These are phyloP conservation scores for Ceriops decandra DNA, from an alignment of 345 rosid genomes.

Conservation along the genomic window DNA sequence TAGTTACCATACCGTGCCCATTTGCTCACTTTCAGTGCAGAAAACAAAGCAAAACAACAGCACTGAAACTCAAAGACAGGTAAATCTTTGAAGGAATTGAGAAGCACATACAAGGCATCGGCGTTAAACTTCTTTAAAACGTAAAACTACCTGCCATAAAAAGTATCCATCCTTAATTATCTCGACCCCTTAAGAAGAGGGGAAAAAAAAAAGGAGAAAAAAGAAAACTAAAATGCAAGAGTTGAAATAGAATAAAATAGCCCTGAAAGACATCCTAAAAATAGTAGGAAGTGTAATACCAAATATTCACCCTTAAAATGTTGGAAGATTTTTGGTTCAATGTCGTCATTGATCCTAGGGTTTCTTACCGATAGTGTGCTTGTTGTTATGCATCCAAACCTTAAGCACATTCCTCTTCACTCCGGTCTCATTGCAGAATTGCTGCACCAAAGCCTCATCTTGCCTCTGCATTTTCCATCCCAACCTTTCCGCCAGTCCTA, in stretches of 20 bases:
- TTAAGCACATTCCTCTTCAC: conserved; percentile 23
- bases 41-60: conserved; percentile 26
- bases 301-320: no score
- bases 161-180: no score
- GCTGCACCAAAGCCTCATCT: conserved; percentile 16
- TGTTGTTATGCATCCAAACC: conserved; percentile 33
- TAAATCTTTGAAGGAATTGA: conserved; percentile 4
- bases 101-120: conserved; percentile 14
- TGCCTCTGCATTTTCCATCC: conserved; percentile 24
- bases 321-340: no score
- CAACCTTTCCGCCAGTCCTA: conserved; percentile 23
- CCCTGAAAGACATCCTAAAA: not conserved
- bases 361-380: conserved; percentile 10
- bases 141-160: no score
- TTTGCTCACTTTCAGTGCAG: conserved; percentile 20
- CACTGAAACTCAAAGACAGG: conserved; percentile 18
- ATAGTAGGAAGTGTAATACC: not conserved
- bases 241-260: not conserved
- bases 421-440: conserved; percentile 21
- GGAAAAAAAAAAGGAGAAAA: not conserved
- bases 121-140: conserved; percentile 20
- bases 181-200: not conserved
- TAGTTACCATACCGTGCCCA: no score
- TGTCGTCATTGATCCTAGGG: not conserved
- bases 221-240: not conserved